Evolutionary conservation across 768 basidiomycete species (phyloP).

Genomic region (Podaxis carcinomalis): DNA sequence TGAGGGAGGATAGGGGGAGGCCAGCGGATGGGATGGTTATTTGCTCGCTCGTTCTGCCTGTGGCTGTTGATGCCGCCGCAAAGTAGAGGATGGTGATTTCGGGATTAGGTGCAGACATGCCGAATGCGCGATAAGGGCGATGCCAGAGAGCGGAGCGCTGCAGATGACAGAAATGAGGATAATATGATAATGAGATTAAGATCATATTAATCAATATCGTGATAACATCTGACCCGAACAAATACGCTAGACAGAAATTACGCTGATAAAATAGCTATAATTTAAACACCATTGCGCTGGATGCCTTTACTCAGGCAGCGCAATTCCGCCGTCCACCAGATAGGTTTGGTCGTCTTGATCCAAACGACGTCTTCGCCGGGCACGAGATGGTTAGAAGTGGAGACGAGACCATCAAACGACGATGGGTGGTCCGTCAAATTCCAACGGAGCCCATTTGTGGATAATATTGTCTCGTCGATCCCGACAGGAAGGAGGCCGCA

Average conservation of each 20-base stretch:
- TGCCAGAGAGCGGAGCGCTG: not conserved
- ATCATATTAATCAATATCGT: not conserved
- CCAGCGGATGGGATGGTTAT: constrained; percentile 43
- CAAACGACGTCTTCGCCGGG: constrained; percentile 60
- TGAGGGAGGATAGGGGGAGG: constrained; percentile 49
- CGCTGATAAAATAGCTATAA: not conserved
- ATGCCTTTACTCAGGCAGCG: constrained; percentile 19
- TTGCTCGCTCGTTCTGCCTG: constrained; percentile 50
- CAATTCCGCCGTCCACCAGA: constrained; percentile 89
- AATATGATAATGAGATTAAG: not conserved
- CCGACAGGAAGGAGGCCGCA: constrained; percentile 96
- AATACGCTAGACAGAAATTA: too few species aligned
- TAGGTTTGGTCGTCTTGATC: constrained; percentile 74
- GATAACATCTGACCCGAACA: not conserved
- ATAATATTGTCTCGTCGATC: constrained; percentile 67
- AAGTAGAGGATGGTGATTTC: constrained; percentile 51
- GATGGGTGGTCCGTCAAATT: constrained; percentile 69
- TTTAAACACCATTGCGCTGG: not conserved
- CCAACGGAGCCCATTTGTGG: constrained; percentile 86
- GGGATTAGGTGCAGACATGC: constrained; percentile 20
- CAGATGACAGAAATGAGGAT: not conserved
- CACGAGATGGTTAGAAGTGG: constrained; percentile 91
- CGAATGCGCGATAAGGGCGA: not conserved
- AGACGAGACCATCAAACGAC: constrained; percentile 80
- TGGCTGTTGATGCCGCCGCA: constrained; percentile 65